These are phyloP conservation scores for Steccherinum ochraceum DNA, from an alignment of 768 basidiomycete genomes.

Conservation along the genomic window DNA sequence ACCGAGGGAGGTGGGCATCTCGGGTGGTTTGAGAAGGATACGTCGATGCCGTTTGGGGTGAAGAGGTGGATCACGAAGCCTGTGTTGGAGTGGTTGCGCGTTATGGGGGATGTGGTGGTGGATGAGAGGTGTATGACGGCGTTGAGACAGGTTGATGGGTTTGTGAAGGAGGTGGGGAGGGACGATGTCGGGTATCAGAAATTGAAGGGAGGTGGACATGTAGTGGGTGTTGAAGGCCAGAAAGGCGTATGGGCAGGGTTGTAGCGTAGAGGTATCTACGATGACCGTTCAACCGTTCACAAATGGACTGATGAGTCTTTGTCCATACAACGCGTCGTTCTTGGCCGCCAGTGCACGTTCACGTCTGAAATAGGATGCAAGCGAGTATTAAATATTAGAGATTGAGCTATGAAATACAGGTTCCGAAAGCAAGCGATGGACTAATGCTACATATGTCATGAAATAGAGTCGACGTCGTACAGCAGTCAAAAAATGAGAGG, in stretches of 20 bases:
- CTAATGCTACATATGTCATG: no score
- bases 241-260: slow-evolving; percentile 55
- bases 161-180: slow-evolving; percentile 50
- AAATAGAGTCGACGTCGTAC: no score
- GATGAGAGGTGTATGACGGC: slow-evolving; percentile 24
- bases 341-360: no score
- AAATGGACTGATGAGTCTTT: no score
- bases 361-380: no score
- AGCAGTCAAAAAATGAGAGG: no score
- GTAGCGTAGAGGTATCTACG: slow-evolving; percentile 26
- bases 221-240: slow-evolving; percentile 48
- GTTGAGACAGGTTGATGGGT: slow-evolving; percentile 51
- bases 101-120: slow-evolving; percentile 45
- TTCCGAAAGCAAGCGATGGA: no score
- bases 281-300: neutral
- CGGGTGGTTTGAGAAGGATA: slow-evolving; percentile 76
- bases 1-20: slow-evolving; percentile 71
- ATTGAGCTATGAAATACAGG: no score
- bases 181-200: slow-evolving; percentile 53
- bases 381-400: no score
- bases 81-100: slow-evolving; percentile 64
- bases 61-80: slow-evolving; percentile 65
- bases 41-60: slow-evolving; percentile 12
- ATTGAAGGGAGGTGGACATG: slow-evolving; percentile 43
- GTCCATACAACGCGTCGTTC: no score